Evolutionary conservation across 2,329 filamentous ascomycete genomes (phyloP), one percentile per base, ranked within the genome.

Genomic region (Biscogniauxia sp.): DNA sequence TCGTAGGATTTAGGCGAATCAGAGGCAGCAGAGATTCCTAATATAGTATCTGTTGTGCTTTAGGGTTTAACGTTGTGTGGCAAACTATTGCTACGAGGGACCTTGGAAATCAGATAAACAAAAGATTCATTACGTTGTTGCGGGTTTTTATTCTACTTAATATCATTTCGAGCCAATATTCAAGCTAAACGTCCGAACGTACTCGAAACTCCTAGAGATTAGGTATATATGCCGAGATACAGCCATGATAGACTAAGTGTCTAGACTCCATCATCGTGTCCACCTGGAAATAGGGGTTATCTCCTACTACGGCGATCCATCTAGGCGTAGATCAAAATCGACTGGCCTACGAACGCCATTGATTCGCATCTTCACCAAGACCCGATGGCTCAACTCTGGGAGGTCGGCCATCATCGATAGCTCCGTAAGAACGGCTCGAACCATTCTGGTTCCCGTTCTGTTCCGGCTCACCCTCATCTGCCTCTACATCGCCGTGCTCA

Each of bases 281-380:
- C 28, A 32, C 28, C 28, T 32, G 28, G 25, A 60, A 26, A 28
- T n/a, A 13, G 53, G 20, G 56, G 56, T 41, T 59, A 11, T 20
- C 41, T 53, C 49, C 57, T 57, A 23, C 15, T 32, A 32, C 9
- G 28, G 28, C 28, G 28, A 52, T 25, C 25, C 56, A 54, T 25
- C 15, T 25, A 26, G 20, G 13, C 37, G 11, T 5, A n/a, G 15
- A 28, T 54, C 15, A 17, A 54, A 15, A n/a, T n/a, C n/a, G 17
- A n/a, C 52, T 19, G 25, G 15, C 17, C 50, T 26, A 61, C 5
- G 41, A 66, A 41, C 51, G 11, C 68, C 68, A 70, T 13, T 60
- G 57, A 9, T 65, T 66, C 20, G 50, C 26, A n/a, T 66, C 67
- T 7, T 67, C 62, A 6, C 66, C 68, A n/a, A 70, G 67, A 25